Conservation (phyloP, 805 yeast genomes). For the Grigorovia humatica region DNA sequence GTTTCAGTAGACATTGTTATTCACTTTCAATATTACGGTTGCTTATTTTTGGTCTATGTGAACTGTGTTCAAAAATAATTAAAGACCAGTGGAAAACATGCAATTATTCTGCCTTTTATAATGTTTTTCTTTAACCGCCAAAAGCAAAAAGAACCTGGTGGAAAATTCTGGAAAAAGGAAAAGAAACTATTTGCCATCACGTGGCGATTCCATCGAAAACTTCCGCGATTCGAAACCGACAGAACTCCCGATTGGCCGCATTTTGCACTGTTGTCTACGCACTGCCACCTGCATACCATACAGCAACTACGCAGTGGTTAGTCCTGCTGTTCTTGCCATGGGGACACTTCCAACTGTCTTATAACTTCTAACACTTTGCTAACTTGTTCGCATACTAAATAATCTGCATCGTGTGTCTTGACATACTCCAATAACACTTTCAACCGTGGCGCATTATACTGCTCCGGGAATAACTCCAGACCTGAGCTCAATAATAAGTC, state of each 20-base stretch:
- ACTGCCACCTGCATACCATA: too few species aligned
- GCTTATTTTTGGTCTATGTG: neutral
- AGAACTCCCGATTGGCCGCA: neutral
- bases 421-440: conserved; percentile 36
- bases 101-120: neutral
- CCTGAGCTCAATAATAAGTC: conserved; percentile 46
- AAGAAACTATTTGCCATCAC: neutral
- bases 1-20: conserved; percentile 54
- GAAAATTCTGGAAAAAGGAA: neutral
- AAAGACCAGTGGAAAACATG: neutral
- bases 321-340: neutral
- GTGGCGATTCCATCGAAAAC: neutral
- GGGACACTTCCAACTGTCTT: neutral
- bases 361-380: conserved; percentile 22
- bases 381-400: conserved; percentile 52
- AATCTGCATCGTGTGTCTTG: conserved; percentile 41
- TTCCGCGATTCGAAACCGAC: neutral
- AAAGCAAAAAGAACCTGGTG: neutral
- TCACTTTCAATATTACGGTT: neutral
- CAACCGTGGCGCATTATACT: conserved; percentile 34
- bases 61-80: neutral
- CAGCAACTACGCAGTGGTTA: neutral
- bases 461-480: conserved; percentile 39
- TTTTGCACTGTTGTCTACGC: too few species aligned
- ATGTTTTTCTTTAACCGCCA: neutral